Base-by-base conservation (phyloP, 805 yeast species). In the Candida wancherniae region DNA sequence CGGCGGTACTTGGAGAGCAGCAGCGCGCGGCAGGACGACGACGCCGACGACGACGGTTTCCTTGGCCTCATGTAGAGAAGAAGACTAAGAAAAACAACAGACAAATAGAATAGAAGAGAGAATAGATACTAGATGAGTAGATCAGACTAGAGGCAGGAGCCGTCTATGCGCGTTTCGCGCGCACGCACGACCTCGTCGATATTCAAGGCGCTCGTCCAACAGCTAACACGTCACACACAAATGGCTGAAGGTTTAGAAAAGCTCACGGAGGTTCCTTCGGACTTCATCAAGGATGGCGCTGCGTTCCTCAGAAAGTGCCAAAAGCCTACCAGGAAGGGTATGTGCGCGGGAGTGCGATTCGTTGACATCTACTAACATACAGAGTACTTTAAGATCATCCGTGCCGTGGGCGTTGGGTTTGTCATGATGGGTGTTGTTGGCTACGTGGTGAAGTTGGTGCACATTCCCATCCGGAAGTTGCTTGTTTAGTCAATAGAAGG, bases 341-440 rank as follows among this genome's bases (percentile, higher is more conserved):
- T 38, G 79, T 64, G 15, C 9, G 5, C 22, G 6, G 12, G 9
- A 7, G 13, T n/a, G 19, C 22, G 21, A 16, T 18, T 18, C 20
- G 9, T 18, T 18, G 9, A 18, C 9, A 19, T 2, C 17, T 41
- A 50, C 56, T 48, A 50, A 53, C 53, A n/a, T 15, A 15, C 19
- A 74, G 98, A 90, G 66, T 90, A 84, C 71, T 50, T 79, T 37
- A 81, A 82, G 62, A 83, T 90, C 55, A 75, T 92, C 44, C 83
- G 92, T 64, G 97, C 97, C 31, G 97, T 90, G 31, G 97, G 97
- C 51, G 73, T 88, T 43, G 98, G 98, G 47, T 90, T 90, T 65
- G 69, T 90, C 50, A 90, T 90, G 77, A 92, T 90, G 88, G 98
- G 98, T 55, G 82, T 85, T 51, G 94, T 92, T 53, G 98, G 98